Conservation (phyloP, 257 asterid genomes). For the Primulina eburnea region DNA sequence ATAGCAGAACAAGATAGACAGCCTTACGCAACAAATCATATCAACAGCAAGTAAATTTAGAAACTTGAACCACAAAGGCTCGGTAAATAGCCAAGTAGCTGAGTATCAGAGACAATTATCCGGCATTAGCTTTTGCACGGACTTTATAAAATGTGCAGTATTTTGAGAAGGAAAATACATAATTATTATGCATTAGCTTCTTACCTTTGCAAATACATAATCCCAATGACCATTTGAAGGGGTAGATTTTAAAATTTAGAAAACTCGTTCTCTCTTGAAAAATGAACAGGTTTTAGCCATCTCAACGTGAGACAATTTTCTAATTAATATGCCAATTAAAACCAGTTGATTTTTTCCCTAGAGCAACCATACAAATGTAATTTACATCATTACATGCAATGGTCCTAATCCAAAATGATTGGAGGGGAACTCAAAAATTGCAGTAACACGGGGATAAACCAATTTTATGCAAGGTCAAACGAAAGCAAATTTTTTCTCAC, state of each 20-base stretch:
- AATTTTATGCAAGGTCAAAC: neutral
- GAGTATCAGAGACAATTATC: neutral
- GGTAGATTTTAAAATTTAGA: neutral
- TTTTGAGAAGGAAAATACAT: neutral
- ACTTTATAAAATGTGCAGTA: neutral
- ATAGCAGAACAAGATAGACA: neutral
- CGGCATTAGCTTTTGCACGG: neutral
- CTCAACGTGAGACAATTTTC: neutral
- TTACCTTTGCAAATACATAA: neutral
- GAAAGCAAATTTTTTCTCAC: neutral
- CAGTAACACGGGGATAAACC: neutral
- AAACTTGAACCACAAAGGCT: neutral
- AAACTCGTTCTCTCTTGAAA: neutral
- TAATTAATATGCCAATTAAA: neutral
- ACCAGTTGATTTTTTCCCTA: neutral
- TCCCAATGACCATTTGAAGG: neutral
- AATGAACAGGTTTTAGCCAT: neutral
- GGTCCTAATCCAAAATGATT: neutral
- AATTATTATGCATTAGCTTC: neutral
- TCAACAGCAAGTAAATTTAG: neutral
- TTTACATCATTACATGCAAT: neutral
- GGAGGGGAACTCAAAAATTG: neutral
- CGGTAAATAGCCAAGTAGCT: neutral
- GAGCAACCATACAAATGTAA: neutral
- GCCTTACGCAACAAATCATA: neutral